Base-by-base conservation (phyloP, 257 asterid genomes). In the Jasminum sambac region DNA sequence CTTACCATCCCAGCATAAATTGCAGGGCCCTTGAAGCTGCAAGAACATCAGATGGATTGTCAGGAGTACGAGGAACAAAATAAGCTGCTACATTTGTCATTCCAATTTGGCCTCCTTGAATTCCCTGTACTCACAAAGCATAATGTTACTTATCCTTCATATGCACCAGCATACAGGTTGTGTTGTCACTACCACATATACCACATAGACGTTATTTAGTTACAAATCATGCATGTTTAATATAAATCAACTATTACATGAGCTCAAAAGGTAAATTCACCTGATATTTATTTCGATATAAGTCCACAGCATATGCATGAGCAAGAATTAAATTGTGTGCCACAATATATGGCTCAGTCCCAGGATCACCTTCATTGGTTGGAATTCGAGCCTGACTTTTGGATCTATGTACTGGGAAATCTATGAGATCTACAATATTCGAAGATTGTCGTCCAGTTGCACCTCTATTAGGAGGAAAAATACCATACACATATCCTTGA, bases 61-160 rank as follows among this genome's bases (percentile, higher is more conserved):
- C 74, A 25, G 36, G 37, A 40, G 2, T 61, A 36, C 76, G 79
- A 63, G 92, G 89, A 72, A 80, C 87, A 67, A 48, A 80, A 87
- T 87, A 86, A 48, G 72, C 73, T 25, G 77, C 44, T 34, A 76
- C 76, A 1, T 84, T 55, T n/a, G 83, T 78, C 1, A 86, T 84
- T 19, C 92, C 87, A 12, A 70, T 70, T 24, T 40, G 59, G 48
- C 74, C 74, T 13, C 67, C 67, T 39, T 70, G 74, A 5, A 12
- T 2, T 19, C 39, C 59, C 74, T 70, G 16, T 50, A 66, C 30
- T 13, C 25, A 39, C 26, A 52, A 52, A 52, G 36, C 36, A 30
- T 30, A 30, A 30, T 30, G 36, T 4, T 30, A 30, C 36, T 30
- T 30, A 30, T 1, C 36, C 36, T 30, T 30, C 1, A 30, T 30